phyloP scores from a whole-genome alignment of 208 protist genomes.

The Leishmania tropica region DNA sequence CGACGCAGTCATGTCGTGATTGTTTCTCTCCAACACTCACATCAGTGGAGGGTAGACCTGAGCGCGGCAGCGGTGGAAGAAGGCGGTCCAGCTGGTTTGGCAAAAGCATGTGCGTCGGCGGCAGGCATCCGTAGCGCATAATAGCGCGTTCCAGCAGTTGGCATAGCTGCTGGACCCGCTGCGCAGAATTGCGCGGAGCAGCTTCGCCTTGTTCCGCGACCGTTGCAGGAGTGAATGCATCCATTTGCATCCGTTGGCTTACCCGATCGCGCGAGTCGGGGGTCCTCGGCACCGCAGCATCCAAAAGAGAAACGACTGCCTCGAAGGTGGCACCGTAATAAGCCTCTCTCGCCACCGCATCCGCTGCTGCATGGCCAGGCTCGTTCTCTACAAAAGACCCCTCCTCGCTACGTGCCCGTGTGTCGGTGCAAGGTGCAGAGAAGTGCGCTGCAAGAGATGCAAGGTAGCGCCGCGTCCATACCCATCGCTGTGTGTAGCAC shows the following conservation, averaged over 20 bases:
- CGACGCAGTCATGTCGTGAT: background rate
- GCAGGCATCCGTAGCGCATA: constrained; percentile 19
- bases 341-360: constrained; percentile 13
- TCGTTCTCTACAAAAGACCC: background rate
- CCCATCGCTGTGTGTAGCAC: constrained; percentile 28
- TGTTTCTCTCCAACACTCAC: background rate
- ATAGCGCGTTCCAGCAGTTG: constrained; percentile 25
- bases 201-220: background rate
- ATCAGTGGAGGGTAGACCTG: background rate
- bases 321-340: constrained; percentile 32
- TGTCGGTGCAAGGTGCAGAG: background rate
- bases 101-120: constrained; percentile 59
- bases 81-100: constrained; percentile 61
- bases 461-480: constrained; percentile 39
- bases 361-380: background rate
- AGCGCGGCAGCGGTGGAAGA: constrained; percentile 25
- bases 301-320: constrained; percentile 24
- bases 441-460: constrained; percentile 4
- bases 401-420: background rate
- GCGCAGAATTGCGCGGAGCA: background rate
- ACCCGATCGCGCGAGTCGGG: background rate
- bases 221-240: background rate
- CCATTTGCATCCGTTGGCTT: background rate
- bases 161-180: constrained; percentile 2
- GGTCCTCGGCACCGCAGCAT: background rate